Evolutionary conservation across 345 rosid species (phyloP).

Genomic region (Pelargonium nanum): DNA sequence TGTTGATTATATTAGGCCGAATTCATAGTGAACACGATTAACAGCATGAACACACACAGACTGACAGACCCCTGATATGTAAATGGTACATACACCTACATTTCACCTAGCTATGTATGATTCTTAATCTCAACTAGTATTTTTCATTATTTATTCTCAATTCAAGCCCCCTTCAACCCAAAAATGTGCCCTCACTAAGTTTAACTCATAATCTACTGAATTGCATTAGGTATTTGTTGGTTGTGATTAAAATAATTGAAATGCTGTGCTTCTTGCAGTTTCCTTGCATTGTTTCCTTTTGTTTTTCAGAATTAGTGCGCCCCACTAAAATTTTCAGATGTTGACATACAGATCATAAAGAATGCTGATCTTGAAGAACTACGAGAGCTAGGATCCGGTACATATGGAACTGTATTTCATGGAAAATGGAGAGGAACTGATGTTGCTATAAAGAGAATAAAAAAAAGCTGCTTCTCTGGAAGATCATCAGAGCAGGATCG

Average conservation of each 20-base stretch:
- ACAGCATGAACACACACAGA: neutral
- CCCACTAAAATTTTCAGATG: neutral
- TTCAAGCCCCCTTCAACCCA: neutral
- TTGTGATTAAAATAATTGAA: neutral
- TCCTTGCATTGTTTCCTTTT: neutral
- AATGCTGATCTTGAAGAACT: conserved; percentile 73
- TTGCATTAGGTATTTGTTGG: neutral
- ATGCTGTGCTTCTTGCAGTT: neutral
- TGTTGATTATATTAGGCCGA: neutral
- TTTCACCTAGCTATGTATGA: neutral
- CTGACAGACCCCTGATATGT: no score
- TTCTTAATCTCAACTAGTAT: neutral
- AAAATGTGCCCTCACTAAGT: neutral
- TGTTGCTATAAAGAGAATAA: conserved; percentile 87
- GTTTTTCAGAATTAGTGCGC: neutral
- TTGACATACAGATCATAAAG: conserved; percentile 47
- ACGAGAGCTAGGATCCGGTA: conserved; percentile 81
- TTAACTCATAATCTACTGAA: neutral
- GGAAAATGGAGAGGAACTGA: conserved; percentile 98
- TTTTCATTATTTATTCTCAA: no score
- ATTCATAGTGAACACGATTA: neutral
- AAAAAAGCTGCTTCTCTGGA: conserved; percentile 72
- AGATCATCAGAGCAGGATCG: conserved; percentile 72
- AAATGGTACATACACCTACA: neutral
- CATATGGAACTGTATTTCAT: conserved; percentile 78